Evolutionary conservation across 257 asterid genomes (phyloP), one percentile per base, ranked within the genome.

Genomic region (Rehmannia glutinosa): DNA sequence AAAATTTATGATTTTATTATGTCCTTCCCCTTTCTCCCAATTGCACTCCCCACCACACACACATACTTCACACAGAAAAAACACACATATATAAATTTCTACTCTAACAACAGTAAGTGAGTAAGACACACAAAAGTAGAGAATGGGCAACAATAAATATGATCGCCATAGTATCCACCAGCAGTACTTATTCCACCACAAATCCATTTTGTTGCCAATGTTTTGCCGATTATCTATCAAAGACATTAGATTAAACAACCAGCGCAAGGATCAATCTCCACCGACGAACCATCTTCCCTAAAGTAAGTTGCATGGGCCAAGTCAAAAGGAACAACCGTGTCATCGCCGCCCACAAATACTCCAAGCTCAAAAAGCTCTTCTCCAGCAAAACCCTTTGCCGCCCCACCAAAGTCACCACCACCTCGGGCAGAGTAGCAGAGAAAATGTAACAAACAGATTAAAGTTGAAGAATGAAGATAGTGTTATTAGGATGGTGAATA

Each of bases 271-370:
- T 43, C 69, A 0, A 27, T 76, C 3, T 13, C 80, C 49, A 47
- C 63, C 66, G 89, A 59, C 66, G 89, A 84, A 36, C 97, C 97
- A 39, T 75, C 93, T 19, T 91, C 36, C 97, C 97, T 2, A 88
- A 74, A 73, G 96, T 91, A 64, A 82, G 89, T 25, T 91, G 97
- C 82, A 84, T 84, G 57, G 97, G 96, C 69, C 91, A 91, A 61
- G 92, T 91, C 68, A 88, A 91, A 50, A 78, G 83, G 63, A 88
- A 60, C 92, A 84, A 72, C 81, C 87, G 81, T 24, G 50, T 87
- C 41, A 73, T 58, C 55, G 79, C 86, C 56, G 6, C 75, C 49
- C 70, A 75, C 16, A 81, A 72, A 28, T 73, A 80, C 55, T 54
- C 86, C 27, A 86, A 82, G 80, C 83, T 81, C 63, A 86, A 41